Conservation (phyloP, 2,329 filamentous ascomycete genomes). For the Fusarium agapanthi region DNA sequence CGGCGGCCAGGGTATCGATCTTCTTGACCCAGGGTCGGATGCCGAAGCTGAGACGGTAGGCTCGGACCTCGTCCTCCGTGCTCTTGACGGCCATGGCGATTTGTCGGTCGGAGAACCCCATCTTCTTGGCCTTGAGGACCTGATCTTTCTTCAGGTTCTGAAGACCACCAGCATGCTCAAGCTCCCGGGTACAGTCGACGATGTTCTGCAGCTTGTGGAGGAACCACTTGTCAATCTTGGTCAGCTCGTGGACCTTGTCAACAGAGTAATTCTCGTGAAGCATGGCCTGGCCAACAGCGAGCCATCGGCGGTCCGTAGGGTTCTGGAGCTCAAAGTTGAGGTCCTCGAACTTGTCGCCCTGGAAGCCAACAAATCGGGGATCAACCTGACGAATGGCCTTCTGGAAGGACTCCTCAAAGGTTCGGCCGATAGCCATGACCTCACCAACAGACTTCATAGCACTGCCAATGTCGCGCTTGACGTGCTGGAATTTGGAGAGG, state of each 20-base stretch:
- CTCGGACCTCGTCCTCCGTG: slow-evolving; percentile 89
- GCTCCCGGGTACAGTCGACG: slow-evolving; percentile 86
- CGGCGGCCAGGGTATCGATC: slow-evolving; percentile 96
- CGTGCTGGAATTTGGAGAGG: slow-evolving; percentile 97
- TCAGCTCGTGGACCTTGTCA: slow-evolving; percentile 89
- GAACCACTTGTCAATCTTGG: slow-evolving; percentile 99
- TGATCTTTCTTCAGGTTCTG: slow-evolving; percentile 88
- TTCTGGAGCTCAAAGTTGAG: slow-evolving; percentile 90
- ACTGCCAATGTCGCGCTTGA: slow-evolving; percentile 95
- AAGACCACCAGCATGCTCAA: slow-evolving; percentile 84
- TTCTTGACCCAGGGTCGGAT: slow-evolving; percentile 97
- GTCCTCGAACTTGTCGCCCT: slow-evolving; percentile 93
- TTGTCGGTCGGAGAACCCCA: slow-evolving; percentile 97
- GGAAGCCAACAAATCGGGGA: slow-evolving; percentile 89
- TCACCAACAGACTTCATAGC: slow-evolving; percentile 99
- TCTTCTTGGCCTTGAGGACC: slow-evolving; percentile 91
- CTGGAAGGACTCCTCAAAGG: slow-evolving; percentile 98
- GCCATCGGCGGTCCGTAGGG: slow-evolving; percentile 95
- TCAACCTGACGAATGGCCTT: slow-evolving; percentile 98
- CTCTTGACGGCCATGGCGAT: slow-evolving; percentile 87
- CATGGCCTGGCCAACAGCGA: slow-evolving; percentile 97
- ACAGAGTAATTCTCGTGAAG: slow-evolving; percentile 95
- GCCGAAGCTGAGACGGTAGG: slow-evolving; percentile 82
- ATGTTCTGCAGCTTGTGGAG: slow-evolving; percentile 98
- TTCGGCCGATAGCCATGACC: slow-evolving; percentile 98